A percentile compares a stretch with the other conserved stretches of the same genome.
phyloP scores from a whole-genome alignment of 2,329 filamentous ascomycete species.

The Neospermospora avenae region DNA sequence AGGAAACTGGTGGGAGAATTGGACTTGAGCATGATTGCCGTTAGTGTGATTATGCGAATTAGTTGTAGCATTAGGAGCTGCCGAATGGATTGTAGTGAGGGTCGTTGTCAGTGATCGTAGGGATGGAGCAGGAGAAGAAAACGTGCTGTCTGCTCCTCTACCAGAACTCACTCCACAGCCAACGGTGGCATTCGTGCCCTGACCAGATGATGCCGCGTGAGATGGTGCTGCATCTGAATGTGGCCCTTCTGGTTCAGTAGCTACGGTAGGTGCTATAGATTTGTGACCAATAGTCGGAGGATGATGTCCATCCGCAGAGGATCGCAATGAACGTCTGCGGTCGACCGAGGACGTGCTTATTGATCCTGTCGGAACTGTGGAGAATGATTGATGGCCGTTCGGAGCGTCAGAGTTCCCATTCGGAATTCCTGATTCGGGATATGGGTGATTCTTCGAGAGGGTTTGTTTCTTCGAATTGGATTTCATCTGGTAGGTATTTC shows the following conservation, averaged over 20 bases:
- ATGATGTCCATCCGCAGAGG: constrained; percentile 58
- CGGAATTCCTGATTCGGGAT: constrained; percentile 72
- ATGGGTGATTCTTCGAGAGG: constrained; percentile 63
- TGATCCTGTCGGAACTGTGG: constrained; percentile 51
- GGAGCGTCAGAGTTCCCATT: constrained; percentile 33
- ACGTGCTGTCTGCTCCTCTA: constrained; percentile 71
- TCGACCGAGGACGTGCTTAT: constrained; percentile 52
- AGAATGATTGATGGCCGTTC: constrained; percentile 52
- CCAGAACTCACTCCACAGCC: constrained; percentile 63
- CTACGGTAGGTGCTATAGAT: constrained; percentile 59
- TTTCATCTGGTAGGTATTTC: constrained; percentile 42
- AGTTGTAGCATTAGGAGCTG: constrained; percentile 49
- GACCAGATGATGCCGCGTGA: constrained; percentile 61
- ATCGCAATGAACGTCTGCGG: constrained; percentile 55
- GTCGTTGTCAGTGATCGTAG: constrained; percentile 79
- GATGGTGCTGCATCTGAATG: constrained; percentile 74
- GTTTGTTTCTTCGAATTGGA: constrained; percentile 53
- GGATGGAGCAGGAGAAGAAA: constrained; percentile 79
- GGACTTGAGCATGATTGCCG: constrained; percentile 41
- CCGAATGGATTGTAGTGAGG: constrained; percentile 80
- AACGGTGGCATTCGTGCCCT: constrained; percentile 71
- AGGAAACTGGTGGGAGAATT: constrained; percentile 65
- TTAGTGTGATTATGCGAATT: constrained; percentile 40
- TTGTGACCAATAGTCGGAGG: constrained; percentile 62
- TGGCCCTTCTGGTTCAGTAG: constrained; percentile 76